These are phyloP conservation scores for Pseudopyricularia javanii DNA, from an alignment of 2,329 filamentous ascomycete genomes.

Conservation along the genomic window DNA sequence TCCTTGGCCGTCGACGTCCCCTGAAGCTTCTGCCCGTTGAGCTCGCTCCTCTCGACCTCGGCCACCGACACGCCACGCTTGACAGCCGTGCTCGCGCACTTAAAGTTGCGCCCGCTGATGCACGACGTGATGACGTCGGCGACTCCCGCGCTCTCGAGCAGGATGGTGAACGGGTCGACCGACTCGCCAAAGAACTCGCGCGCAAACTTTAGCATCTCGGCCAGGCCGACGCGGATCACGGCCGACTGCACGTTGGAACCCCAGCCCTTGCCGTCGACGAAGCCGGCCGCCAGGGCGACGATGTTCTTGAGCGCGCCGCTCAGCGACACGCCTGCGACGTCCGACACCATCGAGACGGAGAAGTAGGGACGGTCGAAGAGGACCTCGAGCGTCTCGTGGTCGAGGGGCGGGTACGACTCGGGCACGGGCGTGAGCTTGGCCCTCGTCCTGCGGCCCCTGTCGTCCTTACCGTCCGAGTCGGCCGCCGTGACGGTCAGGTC, in stretches of 20 bases:
- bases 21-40: conserved; percentile 96
- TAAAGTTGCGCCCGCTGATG: conserved; percentile 84
- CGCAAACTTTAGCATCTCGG: conserved; percentile 95
- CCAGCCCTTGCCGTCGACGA: conserved; percentile 92
- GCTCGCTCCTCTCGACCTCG: conserved; percentile 77
- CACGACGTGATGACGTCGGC: conserved; percentile 94
- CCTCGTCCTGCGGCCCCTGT: conserved; percentile 53
- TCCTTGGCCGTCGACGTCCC: conserved; percentile 86
- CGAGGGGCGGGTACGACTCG: conserved; percentile 70
- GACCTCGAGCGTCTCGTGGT: conserved; percentile 69
- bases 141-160: conserved; percentile 90
- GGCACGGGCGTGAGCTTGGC: conserved; percentile 66
- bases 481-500: conserved; percentile 34
- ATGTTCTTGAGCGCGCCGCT: conserved; percentile 95
- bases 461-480: conserved; percentile 48
- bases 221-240: conserved; percentile 87
- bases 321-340: conserved; percentile 94
- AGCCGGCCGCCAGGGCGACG: conserved; percentile 85
- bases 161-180: conserved; percentile 75
- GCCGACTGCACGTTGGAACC: conserved; percentile 99
- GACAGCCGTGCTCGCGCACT: conserved; percentile 80
- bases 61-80: conserved; percentile 68
- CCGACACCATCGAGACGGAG: conserved; percentile 84
- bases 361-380: conserved; percentile 97
- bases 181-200: conserved; percentile 84